Evolutionary conservation across 441 rosid genomes (phyloP).

Genomic region (Croton setiger): DNA sequence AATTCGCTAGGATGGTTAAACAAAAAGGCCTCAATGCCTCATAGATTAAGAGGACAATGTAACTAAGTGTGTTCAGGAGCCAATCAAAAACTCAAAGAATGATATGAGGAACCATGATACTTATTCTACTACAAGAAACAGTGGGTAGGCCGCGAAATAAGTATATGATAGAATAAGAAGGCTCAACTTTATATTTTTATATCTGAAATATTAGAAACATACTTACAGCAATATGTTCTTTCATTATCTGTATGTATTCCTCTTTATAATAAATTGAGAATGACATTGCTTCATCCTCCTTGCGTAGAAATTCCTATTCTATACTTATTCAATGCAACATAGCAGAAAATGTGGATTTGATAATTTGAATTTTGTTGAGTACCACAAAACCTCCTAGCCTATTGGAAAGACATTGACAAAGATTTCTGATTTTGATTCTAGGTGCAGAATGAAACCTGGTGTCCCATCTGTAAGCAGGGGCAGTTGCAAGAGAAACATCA

Average conservation of each 20-base stretch:
- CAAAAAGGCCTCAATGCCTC: background rate
- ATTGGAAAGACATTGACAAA: conserved; percentile 17
- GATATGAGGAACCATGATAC: background rate
- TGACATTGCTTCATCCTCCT: background rate
- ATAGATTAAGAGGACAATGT: background rate
- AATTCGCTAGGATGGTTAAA: background rate
- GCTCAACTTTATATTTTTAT: background rate
- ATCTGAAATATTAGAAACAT: background rate
- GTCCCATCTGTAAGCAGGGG: conserved; percentile 86
- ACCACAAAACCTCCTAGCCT: background rate
- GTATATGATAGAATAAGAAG: background rate
- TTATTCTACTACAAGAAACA: background rate
- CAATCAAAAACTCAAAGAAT: background rate
- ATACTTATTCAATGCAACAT: background rate
- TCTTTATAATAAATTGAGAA: background rate
- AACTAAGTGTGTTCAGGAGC: background rate
- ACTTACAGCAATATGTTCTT: background rate
- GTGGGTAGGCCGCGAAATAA: background rate
- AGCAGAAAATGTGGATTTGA: background rate
- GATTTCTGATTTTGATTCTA: conserved; percentile 31
- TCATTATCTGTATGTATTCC: background rate
- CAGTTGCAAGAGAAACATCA: conserved; percentile 56
- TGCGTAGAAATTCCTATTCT: background rate
- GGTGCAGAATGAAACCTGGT: conserved; percentile 64
- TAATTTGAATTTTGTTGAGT: background rate